Base-by-base conservation (phyloP, 2,329 filamentous ascomycete species). In the Pseudogymnoascus sp. region DNA sequence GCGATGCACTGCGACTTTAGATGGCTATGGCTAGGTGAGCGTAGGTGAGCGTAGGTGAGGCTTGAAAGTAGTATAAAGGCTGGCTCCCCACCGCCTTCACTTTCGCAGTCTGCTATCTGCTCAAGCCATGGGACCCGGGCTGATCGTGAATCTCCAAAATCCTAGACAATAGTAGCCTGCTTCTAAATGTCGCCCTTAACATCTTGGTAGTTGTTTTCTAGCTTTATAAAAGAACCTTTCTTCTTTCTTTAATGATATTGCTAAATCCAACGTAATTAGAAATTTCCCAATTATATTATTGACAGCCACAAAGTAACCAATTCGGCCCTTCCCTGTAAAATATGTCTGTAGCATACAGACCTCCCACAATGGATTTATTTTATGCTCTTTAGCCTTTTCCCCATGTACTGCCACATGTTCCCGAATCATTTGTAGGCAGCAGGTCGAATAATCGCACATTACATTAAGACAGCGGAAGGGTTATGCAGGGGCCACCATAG, bases 41-140 rank as follows among this genome's bases (percentile, higher is more conserved):
- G 21, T 21, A 4, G 21, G 21, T 21, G 21, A 42, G 39, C 18
- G 18, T 42, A 18, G 39, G 15, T 42, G 15, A 27, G 21, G 40
- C 15, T 45, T 45, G 5, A 45, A 42, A 45, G 40, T 45, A 27
- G 40, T 27, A 45, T 27, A 45, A 13, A 25, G 40, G 15, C 40
- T 9, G 37, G 7, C 37, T 18, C 37, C 37, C n/a, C 37, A 40
- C 37, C 37, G 21, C 21, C 21, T 21, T 21, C 21, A 21, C 21
- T 21, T 21, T 21, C 21, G 21, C 21, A 21, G 4, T 21, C 21
- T 21, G 21, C 21, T 21, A 21, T 21, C 29, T 12, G 9, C 6
- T 64, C 39, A 4, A 66, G 60, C 65, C 42, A 66, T 18, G 21
- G 60, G 12, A 63, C 58, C 62, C 60, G 61, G 10, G 58, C 60